Base-by-base conservation (phyloP, 1,284 basidiomycete species). In the Inonotus hispidus region DNA sequence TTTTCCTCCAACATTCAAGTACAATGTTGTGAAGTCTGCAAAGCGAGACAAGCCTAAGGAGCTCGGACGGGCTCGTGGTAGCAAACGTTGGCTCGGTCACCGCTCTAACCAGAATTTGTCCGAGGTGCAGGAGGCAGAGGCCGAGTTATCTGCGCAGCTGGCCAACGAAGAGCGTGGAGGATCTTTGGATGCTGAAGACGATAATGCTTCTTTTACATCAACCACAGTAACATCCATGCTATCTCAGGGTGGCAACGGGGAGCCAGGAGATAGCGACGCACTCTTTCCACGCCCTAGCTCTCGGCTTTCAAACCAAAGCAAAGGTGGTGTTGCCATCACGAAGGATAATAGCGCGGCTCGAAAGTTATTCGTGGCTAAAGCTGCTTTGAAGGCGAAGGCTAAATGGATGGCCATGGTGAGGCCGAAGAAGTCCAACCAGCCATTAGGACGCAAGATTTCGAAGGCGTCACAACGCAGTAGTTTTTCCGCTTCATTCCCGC, bases 1-100 rank as follows among this genome's bases (percentile, higher is more conserved):
- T 63, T 92, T 93, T 65, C 84, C 89, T 4, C 90, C 90, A 0
- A 93, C 91, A 0, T 93, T 92, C 79, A 93, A 93, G 69, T 93
- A 92, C 66, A 86, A 93, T 64, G 88, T 93, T 10, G 71, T 80
- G 53, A 80, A 81, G 43, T 78, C 79, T 1, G 64, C 79, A 43
- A 85, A 82, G 68, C 77, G 77, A 23, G 72, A 76, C 16, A 84
- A 77, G 67, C 74, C 71, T 72, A 10, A 74, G 71, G 16, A 75
- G 68, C 10, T 83, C 85, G 66, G 79, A 73, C 0, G 76, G 71
- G 8, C 85, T 82, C 5, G 64, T 84, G 37, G 75, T 75, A 1
- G 86, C 84, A 2, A 82, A 82, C 1, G 73, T 73, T 14, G 81
- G 77, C 72, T 82, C 79, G 1, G 80, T 78, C 7, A 67, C 11